Percentiles rank a stretch among this genome's conserved stretches.
phyloP scores from a whole-genome alignment of 2,329 filamentous ascomycete species.

The Calonectria honghensis region DNA sequence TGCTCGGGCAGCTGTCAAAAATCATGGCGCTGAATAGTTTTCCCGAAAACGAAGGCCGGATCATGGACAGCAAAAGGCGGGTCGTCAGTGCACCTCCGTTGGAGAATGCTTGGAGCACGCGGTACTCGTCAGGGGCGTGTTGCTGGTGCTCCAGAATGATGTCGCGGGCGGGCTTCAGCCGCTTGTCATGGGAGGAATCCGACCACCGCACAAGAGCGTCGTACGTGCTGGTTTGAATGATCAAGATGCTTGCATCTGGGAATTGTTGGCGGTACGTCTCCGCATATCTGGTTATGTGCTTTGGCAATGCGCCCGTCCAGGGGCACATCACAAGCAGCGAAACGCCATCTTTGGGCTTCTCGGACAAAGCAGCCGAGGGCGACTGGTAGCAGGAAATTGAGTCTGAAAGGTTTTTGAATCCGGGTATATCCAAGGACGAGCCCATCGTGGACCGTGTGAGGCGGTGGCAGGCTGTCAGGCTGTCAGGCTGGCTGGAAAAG shows the following conservation, averaged over 20 bases:
- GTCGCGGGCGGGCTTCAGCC: conserved; percentile 5
- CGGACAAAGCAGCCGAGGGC: not conserved
- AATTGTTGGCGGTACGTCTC: not conserved
- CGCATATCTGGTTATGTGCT: conserved; percentile 11
- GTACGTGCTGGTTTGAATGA: conserved; percentile 7
- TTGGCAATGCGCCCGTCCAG: not conserved
- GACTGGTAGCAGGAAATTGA: not conserved
- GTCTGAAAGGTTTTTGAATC: conserved; percentile 2
- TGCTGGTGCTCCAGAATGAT: conserved; percentile 11
- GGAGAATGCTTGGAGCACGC: conserved; percentile 10
- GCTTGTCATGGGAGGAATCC: not conserved
- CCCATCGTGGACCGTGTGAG: conserved; percentile 1
- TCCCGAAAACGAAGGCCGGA: not conserved
- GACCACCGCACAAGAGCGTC: conserved; percentile 4
- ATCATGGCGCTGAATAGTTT: conserved; percentile 18
- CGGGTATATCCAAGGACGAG: conserved; percentile 6
- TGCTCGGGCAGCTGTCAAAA: conserved; percentile 22
- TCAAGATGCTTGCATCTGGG: conserved; percentile 6
- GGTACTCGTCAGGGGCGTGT: not conserved
- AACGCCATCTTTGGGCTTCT: conserved; percentile 4
- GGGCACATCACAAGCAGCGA: conserved; percentile 12
- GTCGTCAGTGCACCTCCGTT: conserved; percentile 11
- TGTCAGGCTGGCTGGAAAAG: not conserved
- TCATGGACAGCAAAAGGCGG: conserved; percentile 4
- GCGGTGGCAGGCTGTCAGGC: not conserved